phyloP scores from a whole-genome alignment of 2,329 filamentous ascomycete genomes.

The Exophiala xenobiotica region DNA sequence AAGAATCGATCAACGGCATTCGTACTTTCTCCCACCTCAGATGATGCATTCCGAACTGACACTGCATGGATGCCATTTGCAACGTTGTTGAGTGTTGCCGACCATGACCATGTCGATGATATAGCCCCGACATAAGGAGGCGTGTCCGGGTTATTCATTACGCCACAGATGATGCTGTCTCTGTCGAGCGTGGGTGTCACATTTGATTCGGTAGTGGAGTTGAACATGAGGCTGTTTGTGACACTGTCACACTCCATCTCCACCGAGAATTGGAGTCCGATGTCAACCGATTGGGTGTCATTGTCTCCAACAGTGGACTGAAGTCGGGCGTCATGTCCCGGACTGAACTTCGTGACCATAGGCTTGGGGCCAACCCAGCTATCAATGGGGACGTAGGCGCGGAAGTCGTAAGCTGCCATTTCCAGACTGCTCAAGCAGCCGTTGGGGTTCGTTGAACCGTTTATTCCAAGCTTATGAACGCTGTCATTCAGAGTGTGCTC shows the following conservation, averaged over 20 bases:
- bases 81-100: constrained; percentile 51
- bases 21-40: constrained; percentile 44
- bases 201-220: constrained; percentile 53
- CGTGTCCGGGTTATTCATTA: constrained; percentile 37
- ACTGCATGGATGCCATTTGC: constrained; percentile 61
- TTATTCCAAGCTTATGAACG: constrained; percentile 47
- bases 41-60: constrained; percentile 55
- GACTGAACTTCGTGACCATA: constrained; percentile 59
- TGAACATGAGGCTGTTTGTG: constrained; percentile 50
- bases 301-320: constrained; percentile 47
- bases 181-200: constrained; percentile 46
- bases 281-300: constrained; percentile 46
- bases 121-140: constrained; percentile 52
- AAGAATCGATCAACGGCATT: constrained; percentile 61
- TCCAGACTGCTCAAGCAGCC: constrained; percentile 57
- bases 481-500: constrained; percentile 53
- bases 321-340: constrained; percentile 61
- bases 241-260: constrained; percentile 62
- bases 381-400: constrained; percentile 57
- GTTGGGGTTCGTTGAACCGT: constrained; percentile 48
- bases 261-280: constrained; percentile 60
- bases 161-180: constrained; percentile 47
- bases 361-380: constrained; percentile 54
- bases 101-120: constrained; percentile 55
- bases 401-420: constrained; percentile 58